Evolutionary conservation across 768 basidiomycete species (phyloP).

Genomic region (Lactarius sanguifluus): DNA sequence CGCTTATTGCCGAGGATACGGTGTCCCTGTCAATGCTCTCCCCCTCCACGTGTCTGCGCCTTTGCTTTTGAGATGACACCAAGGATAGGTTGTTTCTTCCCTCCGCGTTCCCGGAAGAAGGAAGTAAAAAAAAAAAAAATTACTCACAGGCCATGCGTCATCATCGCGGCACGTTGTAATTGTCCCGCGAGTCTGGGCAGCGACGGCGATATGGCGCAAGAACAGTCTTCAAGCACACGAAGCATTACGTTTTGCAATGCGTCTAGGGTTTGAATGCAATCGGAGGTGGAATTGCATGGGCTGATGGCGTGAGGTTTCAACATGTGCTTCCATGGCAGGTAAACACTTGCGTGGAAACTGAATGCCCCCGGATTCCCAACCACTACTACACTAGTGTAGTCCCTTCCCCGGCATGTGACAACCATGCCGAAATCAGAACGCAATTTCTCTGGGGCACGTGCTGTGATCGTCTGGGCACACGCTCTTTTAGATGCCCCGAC

Average conservation of each 20-base stretch:
- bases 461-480: constrained; percentile 2
- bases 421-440: constrained; percentile 18
- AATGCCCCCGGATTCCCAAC: constrained; percentile 9
- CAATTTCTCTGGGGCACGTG: constrained; percentile 8
- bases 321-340: constrained; percentile 20
- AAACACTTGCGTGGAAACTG: constrained; percentile 10
- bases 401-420: constrained; percentile 12
- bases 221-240: constrained; percentile 25
- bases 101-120: constrained; percentile 14
- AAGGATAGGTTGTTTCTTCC: constrained; percentile 8
- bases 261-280: constrained; percentile 25
- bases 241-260: constrained; percentile 28
- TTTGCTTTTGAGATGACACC: constrained; percentile 13
- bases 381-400: constrained; percentile 8
- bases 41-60: constrained; percentile 18
- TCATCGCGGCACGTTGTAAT: constrained; percentile 19
- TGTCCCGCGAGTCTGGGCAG: constrained; percentile 18
- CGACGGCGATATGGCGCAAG: constrained; percentile 21
- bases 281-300: constrained; percentile 27
- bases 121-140: not conserved
- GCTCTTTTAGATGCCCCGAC: constrained; percentile 5
- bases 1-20: constrained; percentile 26
- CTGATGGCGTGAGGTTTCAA: constrained; percentile 24
- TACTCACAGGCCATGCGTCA: constrained; percentile 13
- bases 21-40: constrained; percentile 11